A percentile compares a stretch with the other conserved stretches of the same genome.
phyloP scores from a whole-genome alignment of 2,329 filamentous ascomycete genomes.

The Penicillium janthinellum region DNA sequence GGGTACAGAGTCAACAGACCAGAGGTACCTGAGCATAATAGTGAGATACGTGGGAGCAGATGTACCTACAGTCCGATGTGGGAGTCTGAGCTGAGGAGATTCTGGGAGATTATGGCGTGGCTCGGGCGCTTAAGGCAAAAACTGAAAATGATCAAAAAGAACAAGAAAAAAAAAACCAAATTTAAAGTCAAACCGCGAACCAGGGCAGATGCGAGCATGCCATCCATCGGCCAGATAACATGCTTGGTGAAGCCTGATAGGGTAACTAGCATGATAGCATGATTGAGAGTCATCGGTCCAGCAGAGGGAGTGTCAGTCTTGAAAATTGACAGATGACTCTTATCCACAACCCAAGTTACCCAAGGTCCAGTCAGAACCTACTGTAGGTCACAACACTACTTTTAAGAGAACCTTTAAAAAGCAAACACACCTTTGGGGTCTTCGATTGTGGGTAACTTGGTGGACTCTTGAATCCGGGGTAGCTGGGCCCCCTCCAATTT shows the following conservation, averaged over 20 bases:
- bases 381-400: too few species aligned
- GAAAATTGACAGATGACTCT: not conserved
- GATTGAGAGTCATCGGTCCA: not conserved
- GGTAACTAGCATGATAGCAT: not conserved
- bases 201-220: not conserved
- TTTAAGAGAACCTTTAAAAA: too few species aligned
- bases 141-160: not conserved
- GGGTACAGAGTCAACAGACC: not conserved
- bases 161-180: not conserved
- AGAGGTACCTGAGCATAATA: not conserved
- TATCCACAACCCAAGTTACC: not conserved
- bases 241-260: not conserved
- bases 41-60: not conserved
- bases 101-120: constrained; percentile 17
- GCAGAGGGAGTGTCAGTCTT: not conserved
- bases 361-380: too few species aligned
- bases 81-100: not conserved
- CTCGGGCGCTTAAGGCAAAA: constrained; percentile 30
- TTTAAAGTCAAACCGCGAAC: not conserved
- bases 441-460: too few species aligned
- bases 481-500: too few species aligned
- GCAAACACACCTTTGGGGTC: too few species aligned
- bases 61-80: not conserved
- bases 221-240: not conserved
- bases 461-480: too few species aligned